Evolutionary conservation across 139 green algal genomes (phyloP).

Genomic region (Chlorella sp.): DNA sequence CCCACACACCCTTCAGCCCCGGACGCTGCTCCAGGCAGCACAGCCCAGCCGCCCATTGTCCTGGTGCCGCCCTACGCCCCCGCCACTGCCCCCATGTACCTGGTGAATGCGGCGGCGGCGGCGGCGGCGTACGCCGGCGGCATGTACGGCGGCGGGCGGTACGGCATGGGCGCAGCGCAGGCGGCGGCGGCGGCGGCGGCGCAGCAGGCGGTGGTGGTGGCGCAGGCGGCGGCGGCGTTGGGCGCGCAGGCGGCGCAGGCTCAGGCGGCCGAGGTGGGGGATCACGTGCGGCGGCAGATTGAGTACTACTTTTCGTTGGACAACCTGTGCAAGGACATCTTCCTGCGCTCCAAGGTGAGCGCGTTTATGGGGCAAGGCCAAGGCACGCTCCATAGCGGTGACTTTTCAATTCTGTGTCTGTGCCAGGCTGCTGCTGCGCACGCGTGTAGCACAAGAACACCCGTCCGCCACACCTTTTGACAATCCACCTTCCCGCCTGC

Average conservation of each 20-base stretch:
- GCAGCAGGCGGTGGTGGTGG: not conserved
- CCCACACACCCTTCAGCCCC: too few relatives aligned
- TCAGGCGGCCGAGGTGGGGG: not conserved
- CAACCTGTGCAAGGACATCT: slow-evolving; percentile 92
- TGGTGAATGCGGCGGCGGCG: not conserved
- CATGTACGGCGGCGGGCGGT: too few relatives aligned
- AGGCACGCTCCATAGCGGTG: too few relatives aligned
- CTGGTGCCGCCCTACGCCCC: not conserved
- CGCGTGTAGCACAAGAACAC: too few relatives aligned
- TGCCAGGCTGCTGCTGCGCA: too few relatives aligned
- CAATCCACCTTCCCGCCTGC: too few relatives aligned
- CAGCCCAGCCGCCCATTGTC: not conserved
- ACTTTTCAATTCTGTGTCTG: too few relatives aligned
- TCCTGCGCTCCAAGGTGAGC: slow-evolving; percentile 76
- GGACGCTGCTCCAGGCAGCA: too few relatives aligned
- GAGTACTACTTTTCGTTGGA: slow-evolving; percentile 65
- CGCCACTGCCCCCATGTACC: not conserved
- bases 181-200: not conserved
- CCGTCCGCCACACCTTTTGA: too few relatives aligned
- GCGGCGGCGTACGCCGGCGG: too few relatives aligned
- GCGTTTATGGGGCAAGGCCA: not conserved
- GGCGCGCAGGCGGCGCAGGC: slow-evolving; percentile 8
- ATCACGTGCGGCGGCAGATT: slow-evolving; percentile 65
- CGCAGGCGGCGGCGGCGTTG: slow-evolving; percentile 7
- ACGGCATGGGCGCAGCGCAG: too few relatives aligned